phyloP scores from a whole-genome alignment of 495 filamentous ascomycete species.

The Neurospora sp. region DNA sequence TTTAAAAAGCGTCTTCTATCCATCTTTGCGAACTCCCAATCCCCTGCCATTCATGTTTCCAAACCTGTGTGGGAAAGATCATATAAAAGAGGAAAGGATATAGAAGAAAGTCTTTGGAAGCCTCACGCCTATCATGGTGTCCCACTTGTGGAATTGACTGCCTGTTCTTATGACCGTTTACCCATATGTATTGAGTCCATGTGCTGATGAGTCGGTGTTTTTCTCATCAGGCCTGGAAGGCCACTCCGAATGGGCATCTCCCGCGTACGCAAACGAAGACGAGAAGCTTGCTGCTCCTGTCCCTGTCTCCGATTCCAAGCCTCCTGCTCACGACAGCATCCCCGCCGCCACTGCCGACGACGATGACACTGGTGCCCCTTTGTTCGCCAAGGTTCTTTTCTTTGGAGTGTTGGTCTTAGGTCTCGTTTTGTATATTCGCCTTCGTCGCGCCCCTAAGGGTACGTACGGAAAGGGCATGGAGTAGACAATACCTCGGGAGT shows the following conservation, averaged over 20 bases:
- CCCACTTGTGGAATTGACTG: constrained; percentile 6
- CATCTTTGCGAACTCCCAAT: neutral
- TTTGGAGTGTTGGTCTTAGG: constrained; percentile 28
- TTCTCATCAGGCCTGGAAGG: constrained; percentile 8
- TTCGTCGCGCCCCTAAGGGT: constrained; percentile 1
- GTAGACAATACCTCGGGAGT: neutral
- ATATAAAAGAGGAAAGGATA: constrained; percentile 6
- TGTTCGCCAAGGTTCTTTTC: constrained; percentile 27
- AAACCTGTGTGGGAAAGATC: neutral
- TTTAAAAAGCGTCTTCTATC: constrained; percentile 46
- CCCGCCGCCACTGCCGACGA: neutral
- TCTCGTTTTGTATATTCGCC: constrained; percentile 24
- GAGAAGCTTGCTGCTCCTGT: neutral
- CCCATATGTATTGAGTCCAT: constrained; percentile 1
- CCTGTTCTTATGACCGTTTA: neutral
- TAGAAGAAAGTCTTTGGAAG: neutral
- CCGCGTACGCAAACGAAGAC: neutral
- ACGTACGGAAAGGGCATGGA: neutral
- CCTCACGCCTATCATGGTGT: constrained; percentile 2
- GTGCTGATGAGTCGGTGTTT: constrained; percentile 3
- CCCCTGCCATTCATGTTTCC: neutral
- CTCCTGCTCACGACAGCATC: neutral
- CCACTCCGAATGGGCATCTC: constrained; percentile 3
- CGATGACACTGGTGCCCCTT: constrained; percentile 18
- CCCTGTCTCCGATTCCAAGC: neutral